Evolutionary conservation across 352 stramenopile genomes (phyloP), one percentile per base, ranked within the genome.

Genomic region (Phytophthora hibernalis): DNA sequence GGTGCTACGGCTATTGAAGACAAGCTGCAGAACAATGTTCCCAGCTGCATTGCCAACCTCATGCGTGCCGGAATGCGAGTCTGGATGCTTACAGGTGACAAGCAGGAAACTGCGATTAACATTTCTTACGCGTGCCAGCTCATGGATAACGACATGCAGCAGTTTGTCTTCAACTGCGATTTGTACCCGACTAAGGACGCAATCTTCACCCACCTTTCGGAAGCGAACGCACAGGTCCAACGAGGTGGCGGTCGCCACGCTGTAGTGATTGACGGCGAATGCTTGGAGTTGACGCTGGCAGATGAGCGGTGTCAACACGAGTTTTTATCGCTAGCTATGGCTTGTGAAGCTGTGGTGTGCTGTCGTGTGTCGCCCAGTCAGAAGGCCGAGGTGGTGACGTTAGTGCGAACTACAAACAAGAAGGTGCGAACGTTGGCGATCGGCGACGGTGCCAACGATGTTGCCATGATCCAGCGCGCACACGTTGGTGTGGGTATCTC

Each of bases 61-160:
- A 90, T 91, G 65, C 73, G 70, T 12, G 93, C 89, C 0, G 89
- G 90, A 21, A 97, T 98, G 65, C 92, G 96, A 42, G 76, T 98
- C 20, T 98, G 93, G 91, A 96, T 98, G 73, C 85, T 98, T 16
- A 98, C 95, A 10, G 93, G 93, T 30, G 95, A 98, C 75, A 98
- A 98, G 69, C 70, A 95, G 40, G 94, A 98, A 66, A 98, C 95
- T 3, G 95, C 95, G 18, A 97, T 98, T 63, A 98, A 98, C 72
- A 98, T 98, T 64, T 92, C 83, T 30, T 97, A 96, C 56, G 88
- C 91, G 6, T 97, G 88, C 51, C 83, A 93, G 48, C 74, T 98
- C 11, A 84, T 98, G 63, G 76, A 90, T 65, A 92, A 91, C 55
- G 81, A 92, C 38, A 98, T 96, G 71, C 82, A 90, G 49, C 86